These are phyloP conservation scores for Botrytis byssoidea DNA, from an alignment of 2,329 filamentous ascomycete genomes.

Conservation along the genomic window DNA sequence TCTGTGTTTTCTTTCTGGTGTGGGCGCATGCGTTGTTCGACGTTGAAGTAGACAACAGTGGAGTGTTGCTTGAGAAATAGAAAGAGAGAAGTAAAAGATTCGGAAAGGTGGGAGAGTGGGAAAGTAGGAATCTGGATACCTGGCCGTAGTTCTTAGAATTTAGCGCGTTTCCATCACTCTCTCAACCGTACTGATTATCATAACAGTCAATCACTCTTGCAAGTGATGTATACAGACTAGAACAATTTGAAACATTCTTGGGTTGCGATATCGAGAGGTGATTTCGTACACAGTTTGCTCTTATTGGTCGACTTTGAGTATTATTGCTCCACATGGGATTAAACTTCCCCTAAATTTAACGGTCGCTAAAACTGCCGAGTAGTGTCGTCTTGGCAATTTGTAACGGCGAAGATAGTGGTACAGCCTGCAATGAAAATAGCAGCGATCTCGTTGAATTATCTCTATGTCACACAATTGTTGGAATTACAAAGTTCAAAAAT, in stretches of 20 bases:
- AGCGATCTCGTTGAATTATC: not conserved
- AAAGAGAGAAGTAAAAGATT: not conserved
- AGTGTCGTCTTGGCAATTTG: not conserved
- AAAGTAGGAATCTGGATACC: not conserved
- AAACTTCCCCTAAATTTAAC: not conserved
- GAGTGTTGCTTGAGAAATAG: not conserved
- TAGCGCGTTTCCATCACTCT: not conserved
- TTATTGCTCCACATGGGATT: not conserved
- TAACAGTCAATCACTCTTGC: not conserved
- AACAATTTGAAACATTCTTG: not conserved
- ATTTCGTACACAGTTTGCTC: not conserved
- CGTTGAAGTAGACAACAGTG: not conserved
- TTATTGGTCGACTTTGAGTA: not conserved
- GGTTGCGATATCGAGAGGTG: not conserved
- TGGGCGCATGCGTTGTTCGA: not conserved
- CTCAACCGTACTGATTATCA: not conserved
- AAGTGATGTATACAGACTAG: not conserved
- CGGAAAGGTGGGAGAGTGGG: not conserved
- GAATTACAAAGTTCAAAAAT: not conserved
- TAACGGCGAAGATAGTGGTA: not conserved
- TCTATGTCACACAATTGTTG: not conserved
- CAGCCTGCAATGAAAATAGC: fast-evolving
- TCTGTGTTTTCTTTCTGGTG: not conserved
- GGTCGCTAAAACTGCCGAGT: not conserved
- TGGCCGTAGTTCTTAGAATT: too few species aligned